phyloP scores from a whole-genome alignment of 768 basidiomycete genomes.

The Boletus sensibilis region DNA sequence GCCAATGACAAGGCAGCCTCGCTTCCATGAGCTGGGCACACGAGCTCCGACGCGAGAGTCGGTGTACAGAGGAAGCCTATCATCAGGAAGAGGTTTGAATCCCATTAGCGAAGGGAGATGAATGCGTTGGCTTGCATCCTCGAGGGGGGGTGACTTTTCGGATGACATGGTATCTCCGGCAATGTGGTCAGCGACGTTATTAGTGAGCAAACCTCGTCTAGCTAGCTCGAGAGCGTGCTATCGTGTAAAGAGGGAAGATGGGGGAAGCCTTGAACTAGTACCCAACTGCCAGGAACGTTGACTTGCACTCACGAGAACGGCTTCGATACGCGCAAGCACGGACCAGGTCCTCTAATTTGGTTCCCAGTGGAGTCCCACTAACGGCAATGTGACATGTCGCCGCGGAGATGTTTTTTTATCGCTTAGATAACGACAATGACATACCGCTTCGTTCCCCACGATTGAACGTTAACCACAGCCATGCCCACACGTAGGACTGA shows the following conservation, averaged over 20 bases:
- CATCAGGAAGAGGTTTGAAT: background rate
- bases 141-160: background rate
- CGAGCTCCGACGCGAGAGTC: background rate
- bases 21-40: constrained; percentile 12
- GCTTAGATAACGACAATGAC: constrained; percentile 14
- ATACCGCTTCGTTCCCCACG: background rate
- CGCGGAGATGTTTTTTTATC: background rate
- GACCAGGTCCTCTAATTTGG: background rate
- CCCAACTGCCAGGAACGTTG: background rate
- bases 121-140: background rate
- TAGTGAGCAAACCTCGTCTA: background rate
- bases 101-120: background rate
- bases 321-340: background rate
- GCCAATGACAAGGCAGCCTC: constrained; percentile 3
- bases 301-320: background rate
- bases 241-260: background rate
- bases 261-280: background rate
- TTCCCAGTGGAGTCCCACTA: background rate
- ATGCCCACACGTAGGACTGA: constrained; percentile 3
- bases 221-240: background rate
- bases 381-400: background rate
- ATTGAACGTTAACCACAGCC: background rate
- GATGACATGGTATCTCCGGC: constrained; percentile 4
- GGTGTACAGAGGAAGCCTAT: constrained; percentile 22
- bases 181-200: background rate